phyloP scores from a whole-genome alignment of 352 stramenopile genomes.

The Aphanomyces astaci region DNA sequence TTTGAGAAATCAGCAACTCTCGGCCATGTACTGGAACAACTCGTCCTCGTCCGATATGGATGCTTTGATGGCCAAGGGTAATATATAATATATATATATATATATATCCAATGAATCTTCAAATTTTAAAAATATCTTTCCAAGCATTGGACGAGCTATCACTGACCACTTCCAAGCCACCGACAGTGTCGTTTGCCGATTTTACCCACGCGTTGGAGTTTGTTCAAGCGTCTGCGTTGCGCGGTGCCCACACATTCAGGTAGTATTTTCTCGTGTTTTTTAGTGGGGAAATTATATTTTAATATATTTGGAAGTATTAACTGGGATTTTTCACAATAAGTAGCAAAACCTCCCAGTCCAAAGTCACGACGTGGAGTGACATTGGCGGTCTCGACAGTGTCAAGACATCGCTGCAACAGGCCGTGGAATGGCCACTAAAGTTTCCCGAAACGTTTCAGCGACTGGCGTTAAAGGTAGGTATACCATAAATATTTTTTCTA shows the following conservation, averaged over 20 bases:
- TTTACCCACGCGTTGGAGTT: constrained; percentile 72
- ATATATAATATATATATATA: too few relatives aligned
- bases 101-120: too few relatives aligned
- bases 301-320: too few relatives aligned
- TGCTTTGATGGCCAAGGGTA: too few relatives aligned
- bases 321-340: too few relatives aligned
- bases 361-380: constrained; percentile 39
- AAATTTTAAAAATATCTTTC: too few relatives aligned
- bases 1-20: constrained; percentile 15
- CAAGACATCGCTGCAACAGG: constrained; percentile 73
- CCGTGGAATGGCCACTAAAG: constrained; percentile 83
- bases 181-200: constrained; percentile 51
- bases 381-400: constrained; percentile 66
- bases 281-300: too few relatives aligned
- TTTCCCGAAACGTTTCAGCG: constrained; percentile 62
- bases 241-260: constrained; percentile 46
- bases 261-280: too few relatives aligned
- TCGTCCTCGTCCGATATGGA: too few relatives aligned
- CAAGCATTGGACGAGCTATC: too few relatives aligned
- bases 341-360: background rate
- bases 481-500: background rate
- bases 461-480: constrained; percentile 52
- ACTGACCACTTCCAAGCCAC: too few relatives aligned
- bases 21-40: constrained; percentile 19
- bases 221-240: constrained; percentile 54